phyloP scores from a whole-genome alignment of 768 basidiomycete species.

The Clavaria fumosa region DNA sequence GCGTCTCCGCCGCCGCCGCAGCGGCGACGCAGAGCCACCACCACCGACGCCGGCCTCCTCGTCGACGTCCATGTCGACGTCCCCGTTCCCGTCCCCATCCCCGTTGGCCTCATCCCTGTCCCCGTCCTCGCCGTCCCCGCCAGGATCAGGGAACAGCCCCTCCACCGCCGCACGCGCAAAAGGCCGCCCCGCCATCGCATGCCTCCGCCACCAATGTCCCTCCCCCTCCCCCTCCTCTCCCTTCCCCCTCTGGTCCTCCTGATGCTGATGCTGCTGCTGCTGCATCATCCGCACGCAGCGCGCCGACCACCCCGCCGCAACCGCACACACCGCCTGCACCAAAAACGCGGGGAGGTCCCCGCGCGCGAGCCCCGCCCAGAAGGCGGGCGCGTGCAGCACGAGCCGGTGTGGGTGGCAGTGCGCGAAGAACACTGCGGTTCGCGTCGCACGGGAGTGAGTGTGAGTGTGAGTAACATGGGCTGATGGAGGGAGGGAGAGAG shows the following conservation, averaged over 20 bases:
- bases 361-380: constrained; percentile 47
- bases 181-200: constrained; percentile 38
- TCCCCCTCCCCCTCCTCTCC: no score
- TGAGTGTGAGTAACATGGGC: constrained; percentile 9
- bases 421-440: constrained; percentile 71
- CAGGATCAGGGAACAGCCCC: no score
- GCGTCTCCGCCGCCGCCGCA: constrained; percentile 55
- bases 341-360: constrained; percentile 57
- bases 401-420: constrained; percentile 66
- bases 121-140: no score
- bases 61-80: constrained; percentile 39
- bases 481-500: constrained; percentile 7
- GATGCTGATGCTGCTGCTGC: no score
- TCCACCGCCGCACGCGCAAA: no score
- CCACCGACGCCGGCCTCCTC: no score
- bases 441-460: no score
- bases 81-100: constrained; percentile 39
- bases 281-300: no score
- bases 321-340: constrained; percentile 58
- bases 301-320: constrained; percentile 63
- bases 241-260: no score
- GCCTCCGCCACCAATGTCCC: no score
- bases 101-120: no score
- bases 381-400: constrained; percentile 68
- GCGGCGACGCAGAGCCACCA: constrained; percentile 46